Evolutionary conservation across 148 eudicot species (phyloP).

Genomic region (Dianthus caryophyllus): DNA sequence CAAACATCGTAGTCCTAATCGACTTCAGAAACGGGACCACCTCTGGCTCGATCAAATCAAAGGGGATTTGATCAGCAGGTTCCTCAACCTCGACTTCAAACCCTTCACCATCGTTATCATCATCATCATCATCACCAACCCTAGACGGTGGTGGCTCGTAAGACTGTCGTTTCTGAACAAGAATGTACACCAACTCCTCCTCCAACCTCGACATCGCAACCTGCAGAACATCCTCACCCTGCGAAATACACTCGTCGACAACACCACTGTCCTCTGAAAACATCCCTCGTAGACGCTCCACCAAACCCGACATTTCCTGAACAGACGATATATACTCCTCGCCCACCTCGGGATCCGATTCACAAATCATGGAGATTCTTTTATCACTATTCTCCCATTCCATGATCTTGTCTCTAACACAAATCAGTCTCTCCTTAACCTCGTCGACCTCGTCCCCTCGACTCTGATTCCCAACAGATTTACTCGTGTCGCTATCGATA

Average conservation of each 20-base stretch:
- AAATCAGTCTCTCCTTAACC: constrained; percentile 39
- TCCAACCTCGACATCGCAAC: constrained; percentile 26
- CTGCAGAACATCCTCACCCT: constrained; percentile 28
- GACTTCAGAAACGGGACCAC: constrained; percentile 35
- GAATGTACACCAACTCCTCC: constrained; percentile 27
- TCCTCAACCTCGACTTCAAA: background rate
- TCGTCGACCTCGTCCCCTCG: constrained; percentile 27
- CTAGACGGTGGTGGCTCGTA: constrained; percentile 14
- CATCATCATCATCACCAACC: constrained; percentile 17
- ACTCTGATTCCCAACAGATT: constrained; percentile 8
- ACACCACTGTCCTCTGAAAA: constrained; percentile 20
- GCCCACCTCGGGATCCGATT: constrained; percentile 18
- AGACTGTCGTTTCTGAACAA: constrained; percentile 23
- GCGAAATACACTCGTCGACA: constrained; percentile 12
- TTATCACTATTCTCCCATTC: constrained; percentile 43
- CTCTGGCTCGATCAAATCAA: constrained; percentile 52
- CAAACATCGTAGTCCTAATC: constrained; percentile 52
- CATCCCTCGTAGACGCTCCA: constrained; percentile 16
- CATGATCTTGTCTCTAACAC: constrained; percentile 50
- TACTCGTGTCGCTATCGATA: constrained; percentile 25
- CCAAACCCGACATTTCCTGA: constrained; percentile 18
- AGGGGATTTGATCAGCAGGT: constrained; percentile 23
- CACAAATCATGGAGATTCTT: constrained; percentile 26
- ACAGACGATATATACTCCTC: constrained; percentile 28
- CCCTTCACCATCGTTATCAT: constrained; percentile 18